Conservation (phyloP, 108 stramenopile species). For the Phaeodactylum tricornutum region DNA sequence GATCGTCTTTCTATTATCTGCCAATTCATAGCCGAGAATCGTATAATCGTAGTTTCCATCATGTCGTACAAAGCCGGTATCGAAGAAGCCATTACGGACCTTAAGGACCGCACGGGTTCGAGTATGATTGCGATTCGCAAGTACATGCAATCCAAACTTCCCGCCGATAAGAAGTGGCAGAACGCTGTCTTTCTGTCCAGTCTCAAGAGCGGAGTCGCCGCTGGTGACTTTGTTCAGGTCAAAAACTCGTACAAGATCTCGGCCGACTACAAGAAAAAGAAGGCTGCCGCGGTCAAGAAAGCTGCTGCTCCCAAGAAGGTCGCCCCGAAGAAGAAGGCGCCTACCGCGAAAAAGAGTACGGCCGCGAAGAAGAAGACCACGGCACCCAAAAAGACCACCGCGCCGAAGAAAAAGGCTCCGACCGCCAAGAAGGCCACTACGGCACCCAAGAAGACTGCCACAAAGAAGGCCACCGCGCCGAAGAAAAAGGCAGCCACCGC, state of each 20-base stretch:
- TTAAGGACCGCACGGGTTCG: conserved; percentile 38
- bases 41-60: conserved; percentile 11
- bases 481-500: neutral
- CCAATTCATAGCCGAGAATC: neutral
- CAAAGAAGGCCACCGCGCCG: conserved; percentile 8
- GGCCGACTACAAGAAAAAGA: conserved; percentile 33
- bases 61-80: conserved; percentile 66
- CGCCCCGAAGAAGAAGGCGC: conserved; percentile 1
- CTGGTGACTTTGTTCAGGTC: conserved; percentile 28
- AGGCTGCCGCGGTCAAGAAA: conserved; percentile 16
- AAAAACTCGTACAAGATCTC: conserved; percentile 41
- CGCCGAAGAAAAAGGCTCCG: conserved; percentile 9
- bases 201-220: conserved; percentile 27
- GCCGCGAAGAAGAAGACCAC: conserved; percentile 19
- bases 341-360: conserved; percentile 1
- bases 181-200: conserved; percentile 35
- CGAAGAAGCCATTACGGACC: conserved; percentile 26
- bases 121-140: conserved; percentile 36
- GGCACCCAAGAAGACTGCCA: conserved; percentile 1
- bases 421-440: conserved; percentile 7
- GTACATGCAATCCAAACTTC: conserved; percentile 31
- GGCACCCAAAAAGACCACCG: conserved; percentile 14
- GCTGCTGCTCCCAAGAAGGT: conserved; percentile 10
- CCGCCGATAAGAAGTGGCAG: conserved; percentile 56
- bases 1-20: neutral